Conservation (phyloP, 768 basidiomycete genomes). For the Lanmaoa rubissima region DNA sequence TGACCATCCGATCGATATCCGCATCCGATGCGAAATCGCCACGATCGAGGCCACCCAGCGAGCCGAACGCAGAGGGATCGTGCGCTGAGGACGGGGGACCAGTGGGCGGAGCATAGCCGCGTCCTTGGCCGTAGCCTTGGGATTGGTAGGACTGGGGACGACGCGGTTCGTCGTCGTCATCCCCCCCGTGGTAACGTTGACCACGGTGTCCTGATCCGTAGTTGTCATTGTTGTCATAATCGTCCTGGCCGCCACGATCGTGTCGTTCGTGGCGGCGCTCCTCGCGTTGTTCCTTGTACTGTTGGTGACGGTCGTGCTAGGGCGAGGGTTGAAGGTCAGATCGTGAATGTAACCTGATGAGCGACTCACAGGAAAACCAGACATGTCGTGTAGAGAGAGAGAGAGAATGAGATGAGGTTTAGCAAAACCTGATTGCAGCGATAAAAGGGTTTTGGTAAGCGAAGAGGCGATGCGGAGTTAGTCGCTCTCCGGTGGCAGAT, state of each 20-base stretch:
- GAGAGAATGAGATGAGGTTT: too few species aligned
- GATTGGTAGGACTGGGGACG: slow-evolving; percentile 1
- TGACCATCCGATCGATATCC: slow-evolving; percentile 24
- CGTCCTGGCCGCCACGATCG: not conserved
- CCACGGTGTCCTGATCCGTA: not conserved
- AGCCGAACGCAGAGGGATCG: not conserved
- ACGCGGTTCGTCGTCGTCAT: not conserved
- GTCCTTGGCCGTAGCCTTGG: not conserved
- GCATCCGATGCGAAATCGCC: slow-evolving; percentile 32
- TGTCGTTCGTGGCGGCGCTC: slow-evolving; percentile 9
- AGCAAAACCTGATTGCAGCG: not conserved
- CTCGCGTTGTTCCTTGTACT: slow-evolving; percentile 8
- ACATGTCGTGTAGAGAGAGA: slow-evolving; percentile 9
- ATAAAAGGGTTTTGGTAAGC: not conserved
- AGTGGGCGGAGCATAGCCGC: not conserved
- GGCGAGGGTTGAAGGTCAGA: not conserved
- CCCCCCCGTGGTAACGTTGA: not conserved
- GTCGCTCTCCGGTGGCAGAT: not conserved
- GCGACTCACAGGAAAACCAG: slow-evolving; percentile 6
- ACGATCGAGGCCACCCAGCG: slow-evolving; percentile 18
- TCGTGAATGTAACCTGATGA: not conserved
- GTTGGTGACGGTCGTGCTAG: slow-evolving; percentile 9
- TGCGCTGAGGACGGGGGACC: slow-evolving; percentile 5
- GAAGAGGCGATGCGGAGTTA: not conserved
- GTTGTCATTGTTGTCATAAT: not conserved